Base-by-base conservation (phyloP, 257 asterid genomes). In the Lycium ferocissimum region DNA sequence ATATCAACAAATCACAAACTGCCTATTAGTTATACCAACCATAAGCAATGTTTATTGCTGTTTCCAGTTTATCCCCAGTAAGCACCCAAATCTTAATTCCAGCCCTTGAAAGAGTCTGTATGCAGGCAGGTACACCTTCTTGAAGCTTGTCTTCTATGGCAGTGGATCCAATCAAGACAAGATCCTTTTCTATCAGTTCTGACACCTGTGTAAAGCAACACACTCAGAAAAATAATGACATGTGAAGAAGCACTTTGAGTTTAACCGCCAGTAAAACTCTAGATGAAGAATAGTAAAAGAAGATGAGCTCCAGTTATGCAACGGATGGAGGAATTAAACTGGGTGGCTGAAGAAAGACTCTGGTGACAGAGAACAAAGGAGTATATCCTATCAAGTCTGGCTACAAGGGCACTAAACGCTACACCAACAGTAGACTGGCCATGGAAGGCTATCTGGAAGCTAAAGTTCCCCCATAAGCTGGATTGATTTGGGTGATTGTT, bases 71-170 rank as follows among this genome's bases (percentile, higher is more conserved):
- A 94, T 97, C 99, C 84, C 99, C 99, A 40, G 99, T 97, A 82
- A 97, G 95, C 84, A 97, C 99, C 99, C 99, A 97, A 90, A 97
- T 95, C 87, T 97, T 97, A 70, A 97, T 97, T 88, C 99, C 99
- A 91, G 99, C 99, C 91, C 95, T 96, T 76, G 98, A 88, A 58
- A 97, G 97, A 85, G 99, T 97, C 94, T 97, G 97, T 88, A 97
- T 97, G 85, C 99, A 97, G 79, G 88, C 89, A 49, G 99, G 99
- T 54, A 97, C 99, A 82, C 99, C 99, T 84, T 97, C 99, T 90
- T 97, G 99, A 92, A 97, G 99, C 94, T 97, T 97, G 93, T 97
- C 99, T 91, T 97, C 99, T 85, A 97, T 97, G 83, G 99, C 99
- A 88, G 99, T 97, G 86, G 95, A 89, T 87, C 99, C 99, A 90